Evolutionary conservation across 2,329 filamentous ascomycete genomes (phyloP).

Genomic region (Teratosphaeria zuluensis): DNA sequence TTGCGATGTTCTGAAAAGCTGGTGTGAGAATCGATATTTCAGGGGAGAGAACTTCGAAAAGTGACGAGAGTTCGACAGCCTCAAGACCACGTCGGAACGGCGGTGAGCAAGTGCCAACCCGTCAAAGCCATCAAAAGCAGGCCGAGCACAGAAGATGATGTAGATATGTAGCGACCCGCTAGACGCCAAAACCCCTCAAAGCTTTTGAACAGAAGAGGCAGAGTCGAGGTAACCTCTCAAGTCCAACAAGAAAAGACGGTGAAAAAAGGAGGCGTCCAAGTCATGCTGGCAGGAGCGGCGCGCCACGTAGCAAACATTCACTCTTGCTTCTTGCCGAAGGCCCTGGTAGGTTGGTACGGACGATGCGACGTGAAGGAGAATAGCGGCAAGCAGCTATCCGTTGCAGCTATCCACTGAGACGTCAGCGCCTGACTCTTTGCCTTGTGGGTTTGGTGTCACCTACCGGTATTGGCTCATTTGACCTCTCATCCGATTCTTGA

Average conservation of each 20-base stretch:
- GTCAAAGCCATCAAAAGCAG: no score
- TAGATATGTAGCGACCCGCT: no score
- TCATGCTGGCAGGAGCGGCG: background rate
- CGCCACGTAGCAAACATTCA: constrained; percentile 2
- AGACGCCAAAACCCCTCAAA: no score
- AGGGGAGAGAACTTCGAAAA: background rate
- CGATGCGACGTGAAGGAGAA: background rate
- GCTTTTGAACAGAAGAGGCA: no score
- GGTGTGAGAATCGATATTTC: background rate
- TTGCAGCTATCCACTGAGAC: background rate
- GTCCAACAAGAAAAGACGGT: constrained; percentile 1
- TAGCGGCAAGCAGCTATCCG: background rate
- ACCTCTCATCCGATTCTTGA: background rate
- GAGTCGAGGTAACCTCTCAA: background rate
- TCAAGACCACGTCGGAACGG: no score
- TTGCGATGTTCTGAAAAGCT: background rate
- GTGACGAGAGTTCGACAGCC: background rate
- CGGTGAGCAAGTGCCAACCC: no score
- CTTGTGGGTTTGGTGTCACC: background rate
- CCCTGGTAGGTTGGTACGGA: background rate
- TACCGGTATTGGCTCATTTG: background rate
- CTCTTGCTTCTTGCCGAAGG: background rate
- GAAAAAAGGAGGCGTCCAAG: background rate
- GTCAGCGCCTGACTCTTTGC: background rate
- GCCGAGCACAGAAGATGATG: no score